A percentile compares a stretch with the other conserved stretches of the same genome.
These are phyloP conservation scores for Multifurca ochricompacta DNA, from an alignment of 768 basidiomycete genomes.

Conservation along the genomic window DNA sequence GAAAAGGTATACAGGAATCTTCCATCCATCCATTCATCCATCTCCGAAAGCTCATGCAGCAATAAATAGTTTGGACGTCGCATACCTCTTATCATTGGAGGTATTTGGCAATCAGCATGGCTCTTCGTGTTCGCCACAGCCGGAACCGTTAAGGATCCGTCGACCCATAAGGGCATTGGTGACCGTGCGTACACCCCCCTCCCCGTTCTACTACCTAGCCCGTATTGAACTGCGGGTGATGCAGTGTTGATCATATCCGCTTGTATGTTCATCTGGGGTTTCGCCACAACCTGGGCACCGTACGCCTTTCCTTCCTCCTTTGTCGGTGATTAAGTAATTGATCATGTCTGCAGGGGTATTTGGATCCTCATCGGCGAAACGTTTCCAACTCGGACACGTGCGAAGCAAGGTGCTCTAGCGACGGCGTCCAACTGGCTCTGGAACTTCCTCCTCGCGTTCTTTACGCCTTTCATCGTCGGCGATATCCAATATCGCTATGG, in stretches of 20 bases:
- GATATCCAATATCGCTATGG: slow-evolving; percentile 57
- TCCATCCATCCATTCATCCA: not conserved
- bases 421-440: slow-evolving; percentile 61
- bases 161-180: slow-evolving; percentile 40
- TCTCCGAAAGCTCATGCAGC: not conserved
- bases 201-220: not conserved
- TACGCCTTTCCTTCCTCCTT: slow-evolving; percentile 22
- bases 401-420: slow-evolving; percentile 61
- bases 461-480: slow-evolving; percentile 63
- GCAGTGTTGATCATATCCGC: slow-evolving; percentile 42
- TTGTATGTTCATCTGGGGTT: slow-evolving; percentile 65
- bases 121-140: slow-evolving; percentile 68
- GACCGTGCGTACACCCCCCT: slow-evolving; percentile 34
- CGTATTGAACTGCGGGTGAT: not conserved
- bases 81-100: slow-evolving; percentile 56
- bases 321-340: not conserved
- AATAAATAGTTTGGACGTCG: slow-evolving; percentile 52
- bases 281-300: slow-evolving; percentile 65
- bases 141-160: slow-evolving; percentile 54
- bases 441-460: slow-evolving; percentile 70
- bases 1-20: slow-evolving; percentile 40
- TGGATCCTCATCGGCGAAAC: slow-evolving; percentile 78
- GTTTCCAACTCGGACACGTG: slow-evolving; percentile 63
- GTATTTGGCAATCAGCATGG: slow-evolving; percentile 63
- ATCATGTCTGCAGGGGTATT: slow-evolving; percentile 38